phyloP scores from a whole-genome alignment of 495 filamentous ascomycete genomes.

The Neurospora sp. region DNA sequence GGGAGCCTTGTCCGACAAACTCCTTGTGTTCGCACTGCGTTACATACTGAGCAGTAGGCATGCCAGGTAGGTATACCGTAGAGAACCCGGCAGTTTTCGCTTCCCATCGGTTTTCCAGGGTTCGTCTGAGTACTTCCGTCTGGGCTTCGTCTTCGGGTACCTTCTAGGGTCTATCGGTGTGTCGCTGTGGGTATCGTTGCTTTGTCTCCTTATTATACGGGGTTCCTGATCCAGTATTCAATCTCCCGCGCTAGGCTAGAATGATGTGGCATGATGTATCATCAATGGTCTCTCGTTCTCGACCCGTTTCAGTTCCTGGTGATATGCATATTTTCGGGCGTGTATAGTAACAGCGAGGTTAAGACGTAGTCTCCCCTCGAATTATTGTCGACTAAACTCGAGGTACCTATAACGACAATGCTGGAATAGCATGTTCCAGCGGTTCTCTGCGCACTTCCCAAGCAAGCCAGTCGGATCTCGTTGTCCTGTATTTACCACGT shows the following conservation, averaged over 20 bases:
- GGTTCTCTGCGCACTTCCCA: slow-evolving; percentile 80
- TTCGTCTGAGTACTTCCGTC: no score
- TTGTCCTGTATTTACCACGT: slow-evolving; percentile 49
- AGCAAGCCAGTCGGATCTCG: slow-evolving; percentile 88
- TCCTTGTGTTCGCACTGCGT: no score
- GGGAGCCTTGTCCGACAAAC: neutral
- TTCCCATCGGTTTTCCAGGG: no score
- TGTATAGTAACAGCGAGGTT: neutral
- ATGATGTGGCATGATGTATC: neutral
- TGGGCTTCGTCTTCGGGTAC: neutral
- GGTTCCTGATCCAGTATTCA: no score
- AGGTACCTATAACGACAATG: slow-evolving; percentile 28
- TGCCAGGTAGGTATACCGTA: neutral
- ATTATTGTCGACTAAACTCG: neutral
- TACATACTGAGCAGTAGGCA: no score
- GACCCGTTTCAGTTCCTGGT: no score
- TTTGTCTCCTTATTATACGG: neutral
- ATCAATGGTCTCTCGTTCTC: neutral
- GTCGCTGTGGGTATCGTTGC: neutral
- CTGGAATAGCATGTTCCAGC: slow-evolving; percentile 56
- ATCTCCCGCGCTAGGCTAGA: no score
- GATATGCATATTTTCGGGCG: neutral
- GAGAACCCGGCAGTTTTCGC: neutral
- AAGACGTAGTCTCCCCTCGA: neutral
- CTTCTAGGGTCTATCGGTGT: neutral